phyloP scores from a whole-genome alignment of 176 grass and related monocot species.

The Eleusine coracana region DNA sequence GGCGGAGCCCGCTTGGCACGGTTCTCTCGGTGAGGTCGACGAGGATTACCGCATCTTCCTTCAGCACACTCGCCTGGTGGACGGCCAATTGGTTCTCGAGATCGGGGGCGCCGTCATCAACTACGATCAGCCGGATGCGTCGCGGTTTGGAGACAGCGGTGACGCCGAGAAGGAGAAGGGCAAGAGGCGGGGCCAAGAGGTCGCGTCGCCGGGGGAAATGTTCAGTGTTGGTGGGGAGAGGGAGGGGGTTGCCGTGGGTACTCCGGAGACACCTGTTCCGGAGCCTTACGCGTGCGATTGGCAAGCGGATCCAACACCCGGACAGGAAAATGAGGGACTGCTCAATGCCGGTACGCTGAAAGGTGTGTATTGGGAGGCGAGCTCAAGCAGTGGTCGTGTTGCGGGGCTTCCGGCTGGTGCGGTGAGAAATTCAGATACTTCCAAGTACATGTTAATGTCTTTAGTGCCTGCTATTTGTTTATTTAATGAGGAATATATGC shows the following conservation, averaged over 20 bases:
- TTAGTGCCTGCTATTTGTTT: background rate
- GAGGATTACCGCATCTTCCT: slow-evolving; percentile 66
- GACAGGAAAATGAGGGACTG: background rate
- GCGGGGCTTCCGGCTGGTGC: background rate
- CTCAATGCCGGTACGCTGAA: background rate
- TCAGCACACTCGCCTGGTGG: slow-evolving; percentile 40
- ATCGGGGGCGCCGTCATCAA: slow-evolving; percentile 32
- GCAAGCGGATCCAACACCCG: slow-evolving; percentile 18
- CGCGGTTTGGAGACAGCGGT: slow-evolving; percentile 6
- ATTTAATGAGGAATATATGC: background rate
- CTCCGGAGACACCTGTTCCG: background rate
- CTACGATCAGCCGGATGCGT: slow-evolving; percentile 30
- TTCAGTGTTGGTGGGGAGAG: background rate
- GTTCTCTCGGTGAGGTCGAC: slow-evolving; percentile 40
- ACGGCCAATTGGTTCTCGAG: slow-evolving; percentile 50
- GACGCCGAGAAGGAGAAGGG: background rate
- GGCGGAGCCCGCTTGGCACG: slow-evolving; percentile 21
- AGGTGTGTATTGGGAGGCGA: slow-evolving; percentile 2
- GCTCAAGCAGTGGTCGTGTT: slow-evolving; percentile 9
- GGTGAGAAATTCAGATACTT: slow-evolving; percentile 31
- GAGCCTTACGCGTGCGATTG: background rate
- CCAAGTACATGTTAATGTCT: background rate
- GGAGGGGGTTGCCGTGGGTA: background rate
- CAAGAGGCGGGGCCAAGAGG: slow-evolving; percentile 2
- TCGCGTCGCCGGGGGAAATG: background rate